Conservation (phyloP, 2,329 filamentous ascomycete species). For the Aspergillus chevalieri region DNA sequence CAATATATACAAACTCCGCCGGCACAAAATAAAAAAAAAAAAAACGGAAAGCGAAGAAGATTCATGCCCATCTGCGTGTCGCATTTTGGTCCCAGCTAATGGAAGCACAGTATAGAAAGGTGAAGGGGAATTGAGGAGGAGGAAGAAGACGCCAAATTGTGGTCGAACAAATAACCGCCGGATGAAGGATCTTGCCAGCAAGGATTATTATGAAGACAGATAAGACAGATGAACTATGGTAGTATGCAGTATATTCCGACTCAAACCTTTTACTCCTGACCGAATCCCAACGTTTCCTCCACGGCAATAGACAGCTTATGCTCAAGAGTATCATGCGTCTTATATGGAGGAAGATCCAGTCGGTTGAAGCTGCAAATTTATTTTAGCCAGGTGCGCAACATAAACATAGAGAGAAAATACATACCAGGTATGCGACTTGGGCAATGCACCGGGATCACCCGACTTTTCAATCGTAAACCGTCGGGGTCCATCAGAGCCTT, state of each 20-base stretch:
- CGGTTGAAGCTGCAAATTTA: constrained; percentile 75
- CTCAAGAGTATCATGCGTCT: constrained; percentile 75
- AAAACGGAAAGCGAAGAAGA: constrained; percentile 6
- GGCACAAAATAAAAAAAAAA: neutral
- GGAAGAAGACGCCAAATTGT: constrained; percentile 1
- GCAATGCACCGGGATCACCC: constrained; percentile 80
- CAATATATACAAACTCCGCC: constrained; percentile 13
- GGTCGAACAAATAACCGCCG: neutral
- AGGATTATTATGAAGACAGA: constrained; percentile 5
- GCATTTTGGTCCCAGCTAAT: neutral
- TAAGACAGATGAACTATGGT: neutral
- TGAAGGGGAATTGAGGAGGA: neutral
- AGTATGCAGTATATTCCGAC: constrained; percentile 8
- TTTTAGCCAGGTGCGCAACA: neutral
- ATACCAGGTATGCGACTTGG: constrained; percentile 97
- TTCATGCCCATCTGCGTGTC: constrained; percentile 3
- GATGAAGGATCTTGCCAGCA: neutral
- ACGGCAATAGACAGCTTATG: constrained; percentile 93
- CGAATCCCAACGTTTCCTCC: constrained; percentile 97
- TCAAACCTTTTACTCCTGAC: constrained; percentile 67
- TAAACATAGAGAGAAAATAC: constrained; percentile 35
- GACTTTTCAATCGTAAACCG: constrained; percentile 98
- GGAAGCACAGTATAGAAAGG: neutral
- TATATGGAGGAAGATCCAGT: constrained; percentile 89
- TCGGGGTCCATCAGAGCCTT: constrained; percentile 90